These are phyloP conservation scores for Aspergillus campestris DNA, from an alignment of 495 filamentous ascomycete genomes.

Conservation along the genomic window DNA sequence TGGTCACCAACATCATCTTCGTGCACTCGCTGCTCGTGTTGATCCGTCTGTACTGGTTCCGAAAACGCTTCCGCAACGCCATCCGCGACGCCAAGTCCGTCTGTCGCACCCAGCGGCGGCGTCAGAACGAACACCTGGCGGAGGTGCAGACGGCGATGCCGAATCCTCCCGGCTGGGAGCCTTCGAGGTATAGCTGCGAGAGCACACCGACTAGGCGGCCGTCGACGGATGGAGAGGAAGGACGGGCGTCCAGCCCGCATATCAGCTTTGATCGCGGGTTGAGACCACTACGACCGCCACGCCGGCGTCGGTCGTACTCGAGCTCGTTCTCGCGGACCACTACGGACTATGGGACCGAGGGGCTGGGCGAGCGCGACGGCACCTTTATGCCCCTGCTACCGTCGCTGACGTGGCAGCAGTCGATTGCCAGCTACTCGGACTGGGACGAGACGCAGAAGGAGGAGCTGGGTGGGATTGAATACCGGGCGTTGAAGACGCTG, in stretches of 20 bases:
- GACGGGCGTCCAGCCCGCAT: constrained; percentile 24
- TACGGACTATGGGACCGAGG: constrained; percentile 18
- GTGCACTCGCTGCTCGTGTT: constrained; percentile 78
- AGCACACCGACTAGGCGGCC: neutral
- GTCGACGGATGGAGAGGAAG: neutral
- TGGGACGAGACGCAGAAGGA: constrained; percentile 63
- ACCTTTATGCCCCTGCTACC: constrained; percentile 1
- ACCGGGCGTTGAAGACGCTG: constrained; percentile 71
- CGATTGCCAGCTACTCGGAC: constrained; percentile 15
- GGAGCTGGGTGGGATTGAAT: constrained; percentile 86
- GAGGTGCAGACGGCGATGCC: constrained; percentile 44
- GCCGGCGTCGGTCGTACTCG: constrained; percentile 4
- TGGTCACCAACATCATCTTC: constrained; percentile 73
- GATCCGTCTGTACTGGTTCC: constrained; percentile 86
- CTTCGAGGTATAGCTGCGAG: constrained; percentile 11
- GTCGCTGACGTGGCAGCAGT: constrained; percentile 12
- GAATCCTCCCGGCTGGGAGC: constrained; percentile 2
- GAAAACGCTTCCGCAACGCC: constrained; percentile 65
- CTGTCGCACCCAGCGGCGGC: constrained; percentile 10
- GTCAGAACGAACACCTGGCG: constrained; percentile 29
- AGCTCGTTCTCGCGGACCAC: constrained; percentile 15
- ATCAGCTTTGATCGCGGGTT: constrained; percentile 39
- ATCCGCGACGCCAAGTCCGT: constrained; percentile 36
- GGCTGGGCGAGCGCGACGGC: neutral
- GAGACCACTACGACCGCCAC: constrained; percentile 2